Evolutionary conservation across 169 alveolate genomes (phyloP).

Genomic region (Eimeria brunetti): DNA sequence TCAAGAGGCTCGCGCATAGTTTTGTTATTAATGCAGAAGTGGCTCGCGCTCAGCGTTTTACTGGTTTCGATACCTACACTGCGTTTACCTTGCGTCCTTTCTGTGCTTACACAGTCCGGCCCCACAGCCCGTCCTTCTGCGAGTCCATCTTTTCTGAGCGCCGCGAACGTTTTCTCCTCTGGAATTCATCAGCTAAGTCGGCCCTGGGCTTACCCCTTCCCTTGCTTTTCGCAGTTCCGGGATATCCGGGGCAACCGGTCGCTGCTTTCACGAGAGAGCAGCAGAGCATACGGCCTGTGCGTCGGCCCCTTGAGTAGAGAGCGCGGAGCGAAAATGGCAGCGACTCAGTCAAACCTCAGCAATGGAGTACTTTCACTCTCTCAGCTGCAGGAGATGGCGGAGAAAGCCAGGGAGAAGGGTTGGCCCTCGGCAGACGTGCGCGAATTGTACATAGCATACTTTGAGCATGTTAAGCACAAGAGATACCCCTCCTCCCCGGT

Average conservation of each 20-base stretch:
- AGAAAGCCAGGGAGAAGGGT: conserved; percentile 35
- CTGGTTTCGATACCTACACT: not conserved
- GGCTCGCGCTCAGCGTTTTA: not conserved
- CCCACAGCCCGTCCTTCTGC: not conserved
- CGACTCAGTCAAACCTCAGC: conserved; percentile 19
- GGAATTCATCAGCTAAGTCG: not conserved
- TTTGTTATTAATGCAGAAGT: conserved; percentile 55
- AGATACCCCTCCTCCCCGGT: conserved; percentile 84
- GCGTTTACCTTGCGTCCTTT: not conserved
- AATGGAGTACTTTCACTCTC: not conserved
- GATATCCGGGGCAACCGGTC: not conserved
- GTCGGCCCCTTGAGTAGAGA: not conserved
- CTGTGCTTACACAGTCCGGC: not conserved
- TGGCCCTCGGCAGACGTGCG: conserved; percentile 82
- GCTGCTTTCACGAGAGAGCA: not conserved
- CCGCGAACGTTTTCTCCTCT: not conserved
- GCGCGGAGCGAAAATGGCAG: conserved; percentile 16
- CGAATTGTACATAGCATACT: conserved; percentile 79
- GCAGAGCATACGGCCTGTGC: not conserved
- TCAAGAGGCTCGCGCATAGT: not conserved
- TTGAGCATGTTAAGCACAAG: conserved; percentile 77
- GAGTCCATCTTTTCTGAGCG: not conserved
- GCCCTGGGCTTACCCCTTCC: not conserved
- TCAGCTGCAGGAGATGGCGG: conserved; percentile 65
- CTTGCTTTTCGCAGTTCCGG: not conserved